Evolutionary conservation across 305 asterid species (phyloP), one percentile per base, ranked within the genome.

Genomic region (Solanum hybrid): DNA sequence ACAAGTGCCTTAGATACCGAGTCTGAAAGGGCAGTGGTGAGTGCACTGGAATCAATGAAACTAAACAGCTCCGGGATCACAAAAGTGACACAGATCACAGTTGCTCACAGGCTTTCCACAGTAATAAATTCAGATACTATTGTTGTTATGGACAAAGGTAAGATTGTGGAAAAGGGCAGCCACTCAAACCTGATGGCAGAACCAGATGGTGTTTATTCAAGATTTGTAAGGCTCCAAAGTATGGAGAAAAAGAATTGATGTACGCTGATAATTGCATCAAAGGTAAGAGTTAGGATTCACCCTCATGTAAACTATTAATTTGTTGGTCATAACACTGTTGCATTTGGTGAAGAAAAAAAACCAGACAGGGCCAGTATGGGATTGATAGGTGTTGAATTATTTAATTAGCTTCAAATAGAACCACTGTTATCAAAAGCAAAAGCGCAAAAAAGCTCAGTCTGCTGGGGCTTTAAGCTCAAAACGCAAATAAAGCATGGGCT

Each of bases 1-100:
- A 96, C 99, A 89, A 96, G 98, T 85, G 99, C 97, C 72, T 96
- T 95, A 6, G 99, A 96, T 88, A 94, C 97, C 2, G 95, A 94
- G 93, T 95, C 99, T 6, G 97, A 96, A 92, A 94, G 95, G 92
- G 92, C 94, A 10, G 93, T 96, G 38, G 93, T 92, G 88, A 85
- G 89, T 82, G 96, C 96, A 76, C 93, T 95, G 92, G 96, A 94
- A 91, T 94, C 94, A 38, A 88, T 92, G 39, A 89, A 93, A 87
- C 90, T 89, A 88, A 82, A 91, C 89, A 89, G 87, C 37, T 72
- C 15, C 57, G 57, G 87, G 8, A 88, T 85, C 84, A 81, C 94
- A 5, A 87, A 85, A 89, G 90, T 94, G 86, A 95, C 96, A 70
- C 93, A 91, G 87, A 86, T 95, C 87, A 94, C 96, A 65, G 96